Evolutionary conservation across 2,329 filamentous ascomycete species (phyloP), one percentile per base, ranked within the genome.

Genomic region (Colletotrichum destructivum): DNA sequence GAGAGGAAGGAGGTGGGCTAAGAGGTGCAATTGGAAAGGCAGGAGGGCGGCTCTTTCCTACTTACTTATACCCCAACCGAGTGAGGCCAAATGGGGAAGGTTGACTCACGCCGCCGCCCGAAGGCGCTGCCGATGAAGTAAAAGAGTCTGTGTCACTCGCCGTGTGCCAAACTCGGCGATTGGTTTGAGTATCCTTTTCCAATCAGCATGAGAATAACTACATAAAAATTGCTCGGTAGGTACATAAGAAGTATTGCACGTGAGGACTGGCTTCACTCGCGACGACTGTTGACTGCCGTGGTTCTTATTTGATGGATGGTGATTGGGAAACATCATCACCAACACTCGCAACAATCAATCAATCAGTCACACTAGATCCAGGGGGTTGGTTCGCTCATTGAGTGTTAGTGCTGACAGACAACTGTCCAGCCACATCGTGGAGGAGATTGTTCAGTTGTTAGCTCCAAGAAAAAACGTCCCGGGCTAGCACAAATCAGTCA

Each of bases 31-130:
- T 12, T 11, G n/a, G 5, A 12, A 42, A 0, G 35, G 35, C 23
- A 16, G 3, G 35, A 56, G 9, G n/a, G 35, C 35, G 18, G 31
- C 31, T 9, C 31, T 35, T 35, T 35, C 12, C 40, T 42, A 23
- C 2, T 40, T 56, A 11, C 42, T 16, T 6, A 40, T 11, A 8
- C 11, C 3, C 16, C 8, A 5, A 26, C 8, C 7, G 3, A 12
- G 15, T 40, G 60, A 62, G 60, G 60, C 60, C 60, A 62, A 62
- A 51, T 15, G 46, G 31, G 15, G 60, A 11, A 31, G 7, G 46
- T 62, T 62, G 60, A 62, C 46, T 62, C 60, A 62, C 46, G 31
- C 60, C 60, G 60, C 31, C 31, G 31, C 31, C 31, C 31, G 31
- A 9, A 35, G 31, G 31, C 35, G 35, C 35, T 38, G 35, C 35